Evolutionary conservation across 2,329 filamentous ascomycete genomes (phyloP), one percentile per base, ranked within the genome.

Genomic region (Colletotrichum lupini): DNA sequence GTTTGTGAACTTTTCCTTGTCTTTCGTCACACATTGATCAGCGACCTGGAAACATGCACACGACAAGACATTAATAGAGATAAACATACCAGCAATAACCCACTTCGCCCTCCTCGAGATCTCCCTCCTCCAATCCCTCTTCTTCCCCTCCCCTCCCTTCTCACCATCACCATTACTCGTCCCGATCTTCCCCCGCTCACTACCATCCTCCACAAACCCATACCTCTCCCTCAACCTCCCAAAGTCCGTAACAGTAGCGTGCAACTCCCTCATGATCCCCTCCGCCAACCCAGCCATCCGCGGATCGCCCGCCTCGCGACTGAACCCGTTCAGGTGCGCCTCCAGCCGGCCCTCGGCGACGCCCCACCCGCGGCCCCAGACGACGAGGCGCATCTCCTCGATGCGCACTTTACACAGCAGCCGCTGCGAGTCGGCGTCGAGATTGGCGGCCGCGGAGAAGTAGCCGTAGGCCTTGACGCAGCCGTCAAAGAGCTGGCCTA

Each of bases 331-430:
- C 9, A 86, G 79, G 69, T 85, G 84, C 42, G 81, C 82, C 76
- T 87, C 85, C 1, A 87, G 78, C 62, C 75, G 79, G 5, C 85
- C 85, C 78, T 87, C 85, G 11, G 83, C 80, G 42, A 87, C 84
- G 28, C 85, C 85, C 85, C 85, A 87, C 75, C 86, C 83, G 37
- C 85, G 78, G 22, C 85, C 85, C 85, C 85, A 87, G 70, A 86
- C 83, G 35, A 84, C 77, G 46, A 87, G 80, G 4, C 85, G 81
- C 83, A 85, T 86, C 81, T 87, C 85, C 78, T 87, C 85, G 76
- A 87, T 87, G 63, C 84, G 83, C 67, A 87, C 83, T 76, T 87
- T 87, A 79, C 85, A 86, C 56, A 85, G 78, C 37, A 87, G 78
- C 52, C 83, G 81, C 76, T 85, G 83, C 72, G 80, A 81, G 76